Percentiles rank a stretch among this genome's conserved stretches.
These are phyloP conservation scores for Pseudocercospora eumusae DNA, from an alignment of 2,329 filamentous ascomycete species.

Conservation along the genomic window DNA sequence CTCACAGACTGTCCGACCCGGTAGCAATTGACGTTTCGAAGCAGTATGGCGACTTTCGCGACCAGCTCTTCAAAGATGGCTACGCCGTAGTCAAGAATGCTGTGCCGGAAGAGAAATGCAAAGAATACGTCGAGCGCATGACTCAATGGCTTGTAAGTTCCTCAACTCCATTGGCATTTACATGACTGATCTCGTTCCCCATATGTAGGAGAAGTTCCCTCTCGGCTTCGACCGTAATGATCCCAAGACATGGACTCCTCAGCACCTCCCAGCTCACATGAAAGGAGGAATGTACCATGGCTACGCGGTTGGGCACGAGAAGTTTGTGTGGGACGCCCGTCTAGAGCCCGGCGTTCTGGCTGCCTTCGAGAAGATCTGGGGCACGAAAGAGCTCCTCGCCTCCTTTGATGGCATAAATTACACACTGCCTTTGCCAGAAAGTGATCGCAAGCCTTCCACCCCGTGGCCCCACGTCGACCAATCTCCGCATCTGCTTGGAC, in stretches of 20 bases:
- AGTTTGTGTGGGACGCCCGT: conserved; percentile 30
- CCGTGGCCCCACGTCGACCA: conserved; percentile 22
- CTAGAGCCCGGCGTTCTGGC: conserved; percentile 25
- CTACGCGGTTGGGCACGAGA: conserved; percentile 27
- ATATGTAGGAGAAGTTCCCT: conserved; percentile 14
- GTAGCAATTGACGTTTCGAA: conserved; percentile 13
- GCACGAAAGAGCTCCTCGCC: conserved; percentile 25
- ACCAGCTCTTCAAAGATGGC: conserved; percentile 21
- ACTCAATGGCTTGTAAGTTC: conserved; percentile 20
- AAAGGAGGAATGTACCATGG: conserved; percentile 26
- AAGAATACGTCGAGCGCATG: conserved; percentile 22
- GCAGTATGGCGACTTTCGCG: conserved; percentile 23
- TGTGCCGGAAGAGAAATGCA: conserved; percentile 16
- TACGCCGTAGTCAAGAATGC: conserved; percentile 21
- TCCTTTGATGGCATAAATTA: conserved; percentile 29
- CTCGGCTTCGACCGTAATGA: conserved; percentile 24
- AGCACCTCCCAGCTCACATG: conserved; percentile 23
- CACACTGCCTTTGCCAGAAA: conserved; percentile 20
- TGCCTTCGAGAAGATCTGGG: conserved; percentile 27
- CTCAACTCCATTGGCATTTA: neutral
- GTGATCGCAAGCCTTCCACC: conserved; percentile 7
- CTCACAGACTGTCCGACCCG: conserved; percentile 18
- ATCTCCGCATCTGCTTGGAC: conserved; percentile 12
- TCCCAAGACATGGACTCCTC: conserved; percentile 18
- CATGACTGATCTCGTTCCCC: neutral